Conservation (phyloP, 2,329 filamentous ascomycete genomes). For the Colletotrichum sp. region DNA sequence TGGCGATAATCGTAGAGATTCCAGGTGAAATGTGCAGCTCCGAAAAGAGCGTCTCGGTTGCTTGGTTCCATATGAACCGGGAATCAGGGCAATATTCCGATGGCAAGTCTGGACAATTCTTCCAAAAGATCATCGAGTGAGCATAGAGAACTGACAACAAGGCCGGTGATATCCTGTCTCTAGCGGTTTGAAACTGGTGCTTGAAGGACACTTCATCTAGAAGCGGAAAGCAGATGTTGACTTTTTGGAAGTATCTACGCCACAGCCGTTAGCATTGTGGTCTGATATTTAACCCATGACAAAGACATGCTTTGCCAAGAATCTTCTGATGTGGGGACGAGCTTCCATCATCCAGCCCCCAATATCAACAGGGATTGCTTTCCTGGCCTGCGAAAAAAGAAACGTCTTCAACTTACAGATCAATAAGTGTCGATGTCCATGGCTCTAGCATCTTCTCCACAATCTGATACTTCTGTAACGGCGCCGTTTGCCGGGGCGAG, state of each 20-base stretch:
- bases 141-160: slow-evolving; percentile 64
- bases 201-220: slow-evolving; percentile 62
- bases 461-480: slow-evolving; percentile 55
- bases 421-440: slow-evolving; percentile 54
- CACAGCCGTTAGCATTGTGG: background rate
- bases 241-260: slow-evolving; percentile 56
- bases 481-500: slow-evolving; percentile 37
- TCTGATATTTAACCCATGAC: background rate
- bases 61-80: slow-evolving; percentile 67
- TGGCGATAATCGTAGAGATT: slow-evolving; percentile 62
- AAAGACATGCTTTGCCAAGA: background rate
- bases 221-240: slow-evolving; percentile 65
- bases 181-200: slow-evolving; percentile 47
- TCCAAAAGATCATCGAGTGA: slow-evolving; percentile 63
- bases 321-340: background rate
- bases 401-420: slow-evolving; percentile 38
- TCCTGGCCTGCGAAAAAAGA: background rate
- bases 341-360: background rate
- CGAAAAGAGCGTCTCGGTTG: slow-evolving; percentile 63
- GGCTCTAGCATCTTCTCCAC: slow-evolving; percentile 66
- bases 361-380: background rate
- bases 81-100: slow-evolving; percentile 58
- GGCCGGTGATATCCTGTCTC: slow-evolving; percentile 58
- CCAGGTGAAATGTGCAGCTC: slow-evolving; percentile 65
- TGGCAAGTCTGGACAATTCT: slow-evolving; percentile 46